Percentiles rank a stretch among this genome's conserved stretches.
These are phyloP conservation scores for Penicillium corylophilum DNA, from an alignment of 2,329 filamentous ascomycete genomes.

Conservation along the genomic window DNA sequence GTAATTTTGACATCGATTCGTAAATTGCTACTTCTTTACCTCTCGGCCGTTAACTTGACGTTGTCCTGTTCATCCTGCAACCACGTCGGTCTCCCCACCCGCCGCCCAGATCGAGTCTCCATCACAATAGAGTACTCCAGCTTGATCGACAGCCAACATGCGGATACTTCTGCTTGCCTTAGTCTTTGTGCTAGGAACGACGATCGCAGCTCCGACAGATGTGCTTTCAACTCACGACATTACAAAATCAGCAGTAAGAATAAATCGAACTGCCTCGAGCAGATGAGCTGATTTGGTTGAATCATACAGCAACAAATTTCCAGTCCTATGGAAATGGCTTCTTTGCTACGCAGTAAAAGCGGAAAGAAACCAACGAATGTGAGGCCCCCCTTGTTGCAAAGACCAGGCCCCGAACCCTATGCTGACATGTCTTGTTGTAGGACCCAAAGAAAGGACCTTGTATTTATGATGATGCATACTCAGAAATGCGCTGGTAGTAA, in stretches of 20 bases:
- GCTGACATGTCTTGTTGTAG: neutral
- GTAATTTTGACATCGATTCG: neutral
- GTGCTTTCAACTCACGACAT: neutral
- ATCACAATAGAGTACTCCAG: neutral
- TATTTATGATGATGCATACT: slow-evolving; percentile 1
- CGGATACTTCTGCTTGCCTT: neutral
- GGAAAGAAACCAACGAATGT: neutral
- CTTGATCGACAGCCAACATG: neutral
- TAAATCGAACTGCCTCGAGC: neutral
- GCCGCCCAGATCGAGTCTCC: neutral
- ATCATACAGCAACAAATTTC: neutral
- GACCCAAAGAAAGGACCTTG: neutral
- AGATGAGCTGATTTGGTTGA: neutral
- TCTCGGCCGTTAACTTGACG: neutral
- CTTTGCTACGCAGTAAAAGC: neutral
- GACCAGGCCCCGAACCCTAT: neutral
- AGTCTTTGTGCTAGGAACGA: neutral
- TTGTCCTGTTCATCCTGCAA: neutral
- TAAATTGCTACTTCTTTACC: neutral
- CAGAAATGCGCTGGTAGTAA: too few relatives aligned
- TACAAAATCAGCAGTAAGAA: neutral
- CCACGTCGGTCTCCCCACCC: neutral
- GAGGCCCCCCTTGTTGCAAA: neutral
- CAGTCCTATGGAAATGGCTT: neutral
- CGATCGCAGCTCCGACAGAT: neutral